A percentile compares a stretch with the other conserved stretches of the same genome.
Conservation (phyloP, 345 rosid species). For the Corymbia maculata region DNA sequence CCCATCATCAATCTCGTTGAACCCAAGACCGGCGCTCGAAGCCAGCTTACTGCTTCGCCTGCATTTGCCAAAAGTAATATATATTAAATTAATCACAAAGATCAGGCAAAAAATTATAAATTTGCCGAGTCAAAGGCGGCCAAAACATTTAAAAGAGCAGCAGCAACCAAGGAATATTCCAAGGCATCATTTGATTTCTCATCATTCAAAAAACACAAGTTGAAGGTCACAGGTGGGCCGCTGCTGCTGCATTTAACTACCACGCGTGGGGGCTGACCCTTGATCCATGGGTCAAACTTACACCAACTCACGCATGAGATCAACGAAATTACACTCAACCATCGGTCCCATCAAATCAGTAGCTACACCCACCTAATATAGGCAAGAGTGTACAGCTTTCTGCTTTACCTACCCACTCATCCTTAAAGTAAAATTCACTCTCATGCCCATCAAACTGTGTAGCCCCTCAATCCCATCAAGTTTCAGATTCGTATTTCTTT, state of each 20-base stretch:
- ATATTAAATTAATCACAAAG: neutral
- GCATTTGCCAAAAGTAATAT: neutral
- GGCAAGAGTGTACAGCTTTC: neutral
- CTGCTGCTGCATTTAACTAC: neutral
- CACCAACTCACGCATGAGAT: neutral
- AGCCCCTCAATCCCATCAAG: neutral
- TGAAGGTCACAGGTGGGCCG: neutral
- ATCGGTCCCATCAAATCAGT: neutral
- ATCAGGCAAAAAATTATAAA: neutral
- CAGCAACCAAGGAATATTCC: neutral
- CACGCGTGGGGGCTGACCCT: neutral
- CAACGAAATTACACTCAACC: neutral
- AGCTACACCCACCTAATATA: neutral
- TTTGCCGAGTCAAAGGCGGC: neutral
- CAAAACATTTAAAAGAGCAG: neutral
- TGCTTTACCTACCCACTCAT: neutral
- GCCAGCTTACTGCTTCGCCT: slow-evolving; percentile 25
- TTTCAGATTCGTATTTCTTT: neutral
- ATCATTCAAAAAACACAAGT: neutral
- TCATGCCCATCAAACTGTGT: neutral
- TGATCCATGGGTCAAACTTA: neutral
- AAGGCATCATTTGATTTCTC: neutral
- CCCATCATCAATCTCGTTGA: neutral
- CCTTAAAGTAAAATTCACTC: neutral
- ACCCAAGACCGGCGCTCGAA: neutral